Evolutionary conservation across 2,329 filamentous ascomycete genomes (phyloP).

Genomic region (Aspergillus texensis): DNA sequence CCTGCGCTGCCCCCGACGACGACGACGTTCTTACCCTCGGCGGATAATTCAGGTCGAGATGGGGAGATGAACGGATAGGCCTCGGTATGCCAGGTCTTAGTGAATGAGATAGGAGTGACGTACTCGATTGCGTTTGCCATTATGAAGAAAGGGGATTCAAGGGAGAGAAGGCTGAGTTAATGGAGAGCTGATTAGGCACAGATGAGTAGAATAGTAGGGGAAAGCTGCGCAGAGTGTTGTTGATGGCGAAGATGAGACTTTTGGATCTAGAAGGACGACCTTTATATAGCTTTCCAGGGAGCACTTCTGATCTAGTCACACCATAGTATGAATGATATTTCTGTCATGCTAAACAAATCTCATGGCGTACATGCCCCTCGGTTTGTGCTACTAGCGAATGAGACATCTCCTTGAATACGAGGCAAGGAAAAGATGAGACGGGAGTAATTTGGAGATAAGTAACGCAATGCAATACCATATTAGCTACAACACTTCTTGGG

Average conservation of each 20-base stretch:
- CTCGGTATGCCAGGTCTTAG: constrained; percentile 33
- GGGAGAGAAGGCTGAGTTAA: not conserved
- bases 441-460: too few species aligned
- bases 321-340: not conserved
- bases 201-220: not conserved
- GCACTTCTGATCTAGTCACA: not conserved
- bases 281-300: too few species aligned
- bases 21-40: not conserved
- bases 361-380: too few species aligned
- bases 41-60: constrained; percentile 23
- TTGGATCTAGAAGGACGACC: too few species aligned
- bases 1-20: not conserved
- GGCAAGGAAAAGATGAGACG: not conserved
- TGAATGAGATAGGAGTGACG: constrained; percentile 31
- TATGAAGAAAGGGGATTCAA: not conserved
- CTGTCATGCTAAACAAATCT: too few species aligned
- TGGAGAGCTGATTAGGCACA: too few species aligned
- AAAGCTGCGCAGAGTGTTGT: not conserved
- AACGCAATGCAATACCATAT: too few species aligned
- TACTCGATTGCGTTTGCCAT: constrained; percentile 6
- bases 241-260: not conserved
- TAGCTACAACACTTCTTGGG: too few species aligned
- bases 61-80: constrained; percentile 37
- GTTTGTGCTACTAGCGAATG: not conserved
- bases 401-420: not conserved